Percentiles rank a stretch among this genome's conserved stretches.
Evolutionary conservation across 1,284 basidiomycete species (phyloP).

Genomic region (Microbotryum silenes-acaulis): DNA sequence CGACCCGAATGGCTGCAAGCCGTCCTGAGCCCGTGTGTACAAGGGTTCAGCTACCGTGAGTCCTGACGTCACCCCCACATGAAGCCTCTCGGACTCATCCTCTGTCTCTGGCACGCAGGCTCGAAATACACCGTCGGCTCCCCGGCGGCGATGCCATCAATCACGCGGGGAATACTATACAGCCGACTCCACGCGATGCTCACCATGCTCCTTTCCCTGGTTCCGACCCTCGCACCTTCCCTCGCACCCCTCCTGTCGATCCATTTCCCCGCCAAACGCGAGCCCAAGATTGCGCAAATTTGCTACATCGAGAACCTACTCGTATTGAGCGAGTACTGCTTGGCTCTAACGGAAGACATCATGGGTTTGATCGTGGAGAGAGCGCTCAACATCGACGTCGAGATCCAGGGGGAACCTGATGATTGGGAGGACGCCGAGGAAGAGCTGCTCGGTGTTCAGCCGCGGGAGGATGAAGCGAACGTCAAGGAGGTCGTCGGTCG

Average conservation of each 20-base stretch:
- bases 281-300: conserved; percentile 68
- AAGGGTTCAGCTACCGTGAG: conserved; percentile 83
- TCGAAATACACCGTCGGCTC: conserved; percentile 26
- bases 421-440: conserved; percentile 58
- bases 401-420: conserved; percentile 92
- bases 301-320: conserved; percentile 90
- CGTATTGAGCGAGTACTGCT: conserved; percentile 77
- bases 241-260: conserved; percentile 74
- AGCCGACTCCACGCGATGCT: conserved; percentile 79
- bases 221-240: conserved; percentile 80
- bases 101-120: conserved; percentile 4
- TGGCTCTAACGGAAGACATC: conserved; percentile 77
- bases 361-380: conserved; percentile 79
- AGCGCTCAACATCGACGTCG: conserved; percentile 91
- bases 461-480: conserved; percentile 46
- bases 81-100: not conserved
- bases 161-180: conserved; percentile 77
- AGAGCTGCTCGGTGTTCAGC: conserved; percentile 9
- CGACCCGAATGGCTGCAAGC: conserved; percentile 82
- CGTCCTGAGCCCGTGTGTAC: conserved; percentile 70
- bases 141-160: conserved; percentile 42
- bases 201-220: conserved; percentile 71
- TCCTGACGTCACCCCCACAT: conserved; percentile 31
- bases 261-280: conserved; percentile 89
- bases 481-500: conserved; percentile 33